Evolutionary conservation across 192 early-diverging fungal genomes (phyloP).

Genomic region (Chytriomyces confervae): DNA sequence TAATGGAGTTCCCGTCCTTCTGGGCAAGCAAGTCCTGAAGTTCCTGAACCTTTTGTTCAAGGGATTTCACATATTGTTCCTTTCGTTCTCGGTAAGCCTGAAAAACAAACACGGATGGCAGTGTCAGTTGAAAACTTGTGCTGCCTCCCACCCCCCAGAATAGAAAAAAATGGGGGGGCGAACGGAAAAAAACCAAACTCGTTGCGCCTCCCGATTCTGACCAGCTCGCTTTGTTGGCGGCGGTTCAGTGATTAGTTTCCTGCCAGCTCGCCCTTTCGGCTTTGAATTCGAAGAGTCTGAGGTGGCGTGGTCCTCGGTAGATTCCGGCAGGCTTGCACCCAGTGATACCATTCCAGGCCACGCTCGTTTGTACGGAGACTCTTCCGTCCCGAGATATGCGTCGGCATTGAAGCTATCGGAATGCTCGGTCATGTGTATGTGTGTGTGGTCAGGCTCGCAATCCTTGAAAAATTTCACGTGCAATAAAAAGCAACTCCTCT

Average conservation of each 20-base stretch:
- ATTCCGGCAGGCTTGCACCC: background rate
- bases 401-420: background rate
- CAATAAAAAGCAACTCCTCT: background rate
- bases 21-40: background rate
- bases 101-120: background rate
- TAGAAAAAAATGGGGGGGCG: background rate
- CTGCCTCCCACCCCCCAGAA: background rate
- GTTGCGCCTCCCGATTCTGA: background rate
- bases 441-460: background rate
- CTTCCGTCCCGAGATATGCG: background rate
- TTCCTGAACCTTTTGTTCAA: background rate
- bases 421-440: background rate
- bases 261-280: slow-evolving; percentile 2
- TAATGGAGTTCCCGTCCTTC: background rate
- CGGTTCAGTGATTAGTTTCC: background rate
- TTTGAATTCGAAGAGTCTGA: background rate
- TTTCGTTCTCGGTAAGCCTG: slow-evolving; percentile 1
- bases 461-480: background rate
- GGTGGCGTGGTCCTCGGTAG: background rate
- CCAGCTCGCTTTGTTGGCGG: slow-evolving; percentile 1
- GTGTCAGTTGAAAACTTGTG: too few species aligned
- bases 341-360: background rate
- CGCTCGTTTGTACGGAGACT: background rate
- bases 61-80: background rate
- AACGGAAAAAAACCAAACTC: background rate